These are phyloP conservation scores for Boletus speciosus DNA, from an alignment of 768 basidiomycete species.

Conservation along the genomic window DNA sequence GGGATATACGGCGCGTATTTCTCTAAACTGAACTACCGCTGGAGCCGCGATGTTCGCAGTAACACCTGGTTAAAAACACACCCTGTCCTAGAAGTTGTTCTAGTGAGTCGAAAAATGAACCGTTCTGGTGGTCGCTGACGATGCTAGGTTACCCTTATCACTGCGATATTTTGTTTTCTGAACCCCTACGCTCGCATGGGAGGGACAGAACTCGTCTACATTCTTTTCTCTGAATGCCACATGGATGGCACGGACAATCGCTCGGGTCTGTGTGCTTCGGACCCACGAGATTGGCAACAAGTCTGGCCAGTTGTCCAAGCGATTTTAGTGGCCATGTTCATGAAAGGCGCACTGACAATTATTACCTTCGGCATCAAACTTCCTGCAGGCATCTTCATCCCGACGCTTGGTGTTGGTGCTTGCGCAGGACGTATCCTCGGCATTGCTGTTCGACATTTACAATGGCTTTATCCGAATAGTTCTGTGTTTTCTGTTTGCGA, in stretches of 20 bases:
- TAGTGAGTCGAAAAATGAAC: conserved; percentile 47
- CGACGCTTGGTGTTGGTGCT: conserved; percentile 91
- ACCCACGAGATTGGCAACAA: conserved; percentile 52
- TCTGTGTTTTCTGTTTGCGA: conserved; percentile 64
- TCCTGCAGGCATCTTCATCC: conserved; percentile 95
- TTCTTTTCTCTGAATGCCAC: conserved; percentile 85
- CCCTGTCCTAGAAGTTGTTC: conserved; percentile 77
- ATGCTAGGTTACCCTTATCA: conserved; percentile 69
- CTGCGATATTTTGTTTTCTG: conserved; percentile 74
- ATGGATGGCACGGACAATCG: conserved; percentile 51
- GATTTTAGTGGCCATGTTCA: conserved; percentile 72
- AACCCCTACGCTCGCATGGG: conserved; percentile 93
- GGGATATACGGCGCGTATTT: conserved; percentile 94
- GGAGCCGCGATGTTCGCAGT: conserved; percentile 80
- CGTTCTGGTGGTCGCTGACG: conserved; percentile 9
- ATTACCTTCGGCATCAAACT: conserved; percentile 92
- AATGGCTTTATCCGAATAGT: conserved; percentile 56
- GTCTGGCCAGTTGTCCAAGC: conserved; percentile 61
- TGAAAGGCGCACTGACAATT: conserved; percentile 77
- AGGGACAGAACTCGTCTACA: conserved; percentile 92
- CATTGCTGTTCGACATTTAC: conserved; percentile 72
- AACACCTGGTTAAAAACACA: conserved; percentile 77
- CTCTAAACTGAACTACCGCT: conserved; percentile 85
- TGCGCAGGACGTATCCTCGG: conserved; percentile 89
- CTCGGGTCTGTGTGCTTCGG: conserved; percentile 66